Percentiles rank a stretch among this genome's conserved stretches.
Evolutionary conservation across 169 alveolate species (phyloP).

Genomic region (Babesia bigemina): DNA sequence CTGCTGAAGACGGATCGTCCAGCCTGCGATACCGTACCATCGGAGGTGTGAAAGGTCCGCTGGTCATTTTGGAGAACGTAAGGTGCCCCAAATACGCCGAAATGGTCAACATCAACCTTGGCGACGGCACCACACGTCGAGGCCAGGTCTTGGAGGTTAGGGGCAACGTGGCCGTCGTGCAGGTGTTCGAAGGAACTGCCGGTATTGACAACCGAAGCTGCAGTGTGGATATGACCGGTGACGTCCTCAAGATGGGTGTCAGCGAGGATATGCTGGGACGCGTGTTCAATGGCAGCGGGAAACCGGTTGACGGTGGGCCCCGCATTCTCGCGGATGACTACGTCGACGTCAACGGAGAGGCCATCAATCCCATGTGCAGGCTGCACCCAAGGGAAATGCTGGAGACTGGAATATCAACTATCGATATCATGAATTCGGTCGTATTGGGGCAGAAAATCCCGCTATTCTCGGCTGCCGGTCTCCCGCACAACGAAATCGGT

Average conservation of each 20-base stretch:
- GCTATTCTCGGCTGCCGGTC: slow-evolving; percentile 99
- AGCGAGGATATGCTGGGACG: slow-evolving; percentile 99
- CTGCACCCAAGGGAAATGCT: slow-evolving; percentile 99
- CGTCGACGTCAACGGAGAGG: slow-evolving; percentile 95
- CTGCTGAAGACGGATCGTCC: slow-evolving; percentile 90
- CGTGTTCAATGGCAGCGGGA: slow-evolving; percentile 99
- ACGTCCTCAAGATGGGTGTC: slow-evolving; percentile 97
- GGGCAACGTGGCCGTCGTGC: slow-evolving; percentile 96
- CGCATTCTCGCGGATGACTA: slow-evolving; percentile 97
- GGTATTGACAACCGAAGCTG: slow-evolving; percentile 97
- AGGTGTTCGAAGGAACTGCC: slow-evolving; percentile 99
- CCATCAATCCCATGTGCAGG: slow-evolving; percentile 97
- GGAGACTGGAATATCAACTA: slow-evolving; percentile 99
- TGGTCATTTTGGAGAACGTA: slow-evolving; percentile 98
- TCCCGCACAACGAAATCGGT: slow-evolving; percentile 99
- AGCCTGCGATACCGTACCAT: slow-evolving; percentile 96
- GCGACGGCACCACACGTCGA: slow-evolving; percentile 96
- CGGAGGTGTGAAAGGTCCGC: slow-evolving; percentile 96
- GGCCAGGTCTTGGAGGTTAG: slow-evolving; percentile 98
- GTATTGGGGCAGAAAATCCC: slow-evolving; percentile 99
- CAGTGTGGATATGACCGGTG: slow-evolving; percentile 98
- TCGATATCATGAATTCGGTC: slow-evolving; percentile 99
- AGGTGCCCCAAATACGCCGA: slow-evolving; percentile 98
- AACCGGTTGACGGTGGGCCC: slow-evolving; percentile 99
- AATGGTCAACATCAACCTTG: slow-evolving; percentile 95